phyloP scores from a whole-genome alignment of 192 early-diverging fungal genomes.

The Pecoramyces ruminantium region DNA sequence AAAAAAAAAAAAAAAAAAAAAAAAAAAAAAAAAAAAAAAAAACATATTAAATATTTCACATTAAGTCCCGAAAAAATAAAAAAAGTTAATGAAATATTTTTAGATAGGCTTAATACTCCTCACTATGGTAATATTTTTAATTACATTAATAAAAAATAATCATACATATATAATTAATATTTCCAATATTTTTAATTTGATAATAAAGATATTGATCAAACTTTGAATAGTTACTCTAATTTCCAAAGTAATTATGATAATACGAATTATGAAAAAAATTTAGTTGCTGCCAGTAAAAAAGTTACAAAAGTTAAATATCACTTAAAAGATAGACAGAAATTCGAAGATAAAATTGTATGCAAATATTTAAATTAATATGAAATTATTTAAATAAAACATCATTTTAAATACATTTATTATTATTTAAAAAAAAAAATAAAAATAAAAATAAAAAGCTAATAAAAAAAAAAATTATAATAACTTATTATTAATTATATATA shows the following conservation, averaged over 20 bases:
- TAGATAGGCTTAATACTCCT: background rate
- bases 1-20: too few species aligned
- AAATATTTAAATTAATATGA: too few species aligned
- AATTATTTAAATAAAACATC: too few species aligned
- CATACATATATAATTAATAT: conserved; percentile 8
- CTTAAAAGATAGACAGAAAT: conserved; percentile 19
- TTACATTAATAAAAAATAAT: too few species aligned
- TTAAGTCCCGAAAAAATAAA: background rate
- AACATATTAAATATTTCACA: background rate
- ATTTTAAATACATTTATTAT: too few species aligned
- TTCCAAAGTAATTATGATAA: conserved; percentile 36
- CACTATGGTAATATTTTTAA: background rate
- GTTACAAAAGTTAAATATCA: conserved; percentile 17
- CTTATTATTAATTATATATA: too few species aligned
- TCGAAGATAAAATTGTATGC: conserved; percentile 34
- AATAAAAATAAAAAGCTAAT: too few species aligned
- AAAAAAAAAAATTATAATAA: too few species aligned
- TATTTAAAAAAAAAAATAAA: too few species aligned
- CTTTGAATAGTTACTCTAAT: conserved; percentile 39
- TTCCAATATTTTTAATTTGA: background rate
- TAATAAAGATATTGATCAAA: conserved; percentile 25
- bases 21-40: too few species aligned
- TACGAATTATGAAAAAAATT: conserved; percentile 29
- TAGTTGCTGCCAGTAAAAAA: conserved; percentile 25
- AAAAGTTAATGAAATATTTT: background rate